A percentile compares a stretch with the other conserved stretches of the same genome.
Evolutionary conservation across 371 early-diverging fungal species (phyloP).

Genomic region (Mortierella sp.): DNA sequence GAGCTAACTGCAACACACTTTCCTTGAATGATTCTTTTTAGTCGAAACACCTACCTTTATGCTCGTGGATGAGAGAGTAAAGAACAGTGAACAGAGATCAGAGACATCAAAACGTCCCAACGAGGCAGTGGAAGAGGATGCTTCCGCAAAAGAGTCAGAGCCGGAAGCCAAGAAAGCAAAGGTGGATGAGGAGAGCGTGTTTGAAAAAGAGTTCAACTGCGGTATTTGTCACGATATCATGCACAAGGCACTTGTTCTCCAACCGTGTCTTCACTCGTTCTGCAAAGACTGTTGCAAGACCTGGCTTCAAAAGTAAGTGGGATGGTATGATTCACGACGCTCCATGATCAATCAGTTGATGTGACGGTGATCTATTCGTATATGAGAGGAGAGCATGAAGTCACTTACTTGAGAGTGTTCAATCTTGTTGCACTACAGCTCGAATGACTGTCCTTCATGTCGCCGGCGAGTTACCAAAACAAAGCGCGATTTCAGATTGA

Average conservation of each 20-base stretch:
- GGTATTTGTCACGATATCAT: conserved; percentile 50
- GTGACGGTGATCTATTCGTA: too few relatives aligned
- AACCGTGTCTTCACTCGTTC: conserved; percentile 48
- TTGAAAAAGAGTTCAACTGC: conserved; percentile 52
- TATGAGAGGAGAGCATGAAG: too few relatives aligned
- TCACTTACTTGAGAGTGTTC: too few relatives aligned
- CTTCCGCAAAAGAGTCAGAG: background rate
- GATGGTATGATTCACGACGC: too few relatives aligned
- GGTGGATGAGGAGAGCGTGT: conserved; percentile 23
- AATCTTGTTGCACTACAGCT: too few relatives aligned
- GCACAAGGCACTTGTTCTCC: conserved; percentile 36
- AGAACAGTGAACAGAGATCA: background rate
- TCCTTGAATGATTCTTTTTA: background rate
- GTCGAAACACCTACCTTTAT: conserved; percentile 15
- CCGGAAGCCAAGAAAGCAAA: conserved; percentile 21
- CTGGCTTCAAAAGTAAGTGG: conserved; percentile 33
- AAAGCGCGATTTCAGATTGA: conserved; percentile 41
- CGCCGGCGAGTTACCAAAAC: conserved; percentile 29
- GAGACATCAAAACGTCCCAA: conserved; percentile 6
- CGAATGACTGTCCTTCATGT: conserved; percentile 34
- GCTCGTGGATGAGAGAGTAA: conserved; percentile 37
- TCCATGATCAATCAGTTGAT: background rate
- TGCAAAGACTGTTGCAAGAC: conserved; percentile 43
- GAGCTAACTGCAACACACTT: too few relatives aligned
- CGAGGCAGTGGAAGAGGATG: conserved; percentile 8